phyloP scores from a whole-genome alignment of 345 rosid genomes.

The Hirschfeldia incana region DNA sequence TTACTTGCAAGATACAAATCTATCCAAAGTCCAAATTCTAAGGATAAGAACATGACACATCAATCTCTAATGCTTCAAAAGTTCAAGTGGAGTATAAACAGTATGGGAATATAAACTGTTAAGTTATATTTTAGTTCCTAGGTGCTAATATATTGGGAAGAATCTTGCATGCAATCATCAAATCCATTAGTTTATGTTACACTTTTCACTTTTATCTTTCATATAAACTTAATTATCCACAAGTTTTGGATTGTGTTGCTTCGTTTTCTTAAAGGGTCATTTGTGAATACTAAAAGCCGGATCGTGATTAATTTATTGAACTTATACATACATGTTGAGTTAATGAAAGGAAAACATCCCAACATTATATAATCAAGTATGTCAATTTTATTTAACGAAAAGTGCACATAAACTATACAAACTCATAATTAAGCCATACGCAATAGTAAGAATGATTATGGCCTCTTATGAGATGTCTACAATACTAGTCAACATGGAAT shows the following conservation, averaged over 20 bases:
- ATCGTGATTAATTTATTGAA: constrained; percentile 12
- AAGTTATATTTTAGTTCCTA: constrained; percentile 3
- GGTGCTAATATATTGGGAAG: neutral
- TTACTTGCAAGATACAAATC: neutral
- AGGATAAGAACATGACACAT: constrained; percentile 32
- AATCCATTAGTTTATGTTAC: constrained; percentile 33
- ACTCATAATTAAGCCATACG: neutral
- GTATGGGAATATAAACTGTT: constrained; percentile 1
- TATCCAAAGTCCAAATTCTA: neutral
- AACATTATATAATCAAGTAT: constrained; percentile 3
- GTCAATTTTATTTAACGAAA: neutral
- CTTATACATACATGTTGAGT: neutral
- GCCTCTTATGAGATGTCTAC: neutral
- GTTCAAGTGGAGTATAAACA: constrained; percentile 24
- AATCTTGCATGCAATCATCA: constrained; percentile 39
- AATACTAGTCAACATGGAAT: neutral
- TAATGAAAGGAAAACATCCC: neutral
- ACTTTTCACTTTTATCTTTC: constrained; percentile 31
- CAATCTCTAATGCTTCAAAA: constrained; percentile 27
- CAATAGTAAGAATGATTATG: neutral
- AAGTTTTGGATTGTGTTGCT: constrained; percentile 30
- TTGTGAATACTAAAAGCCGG: constrained; percentile 26
- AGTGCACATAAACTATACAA: constrained; percentile 18
- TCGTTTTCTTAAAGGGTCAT: constrained; percentile 37
- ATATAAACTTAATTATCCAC: constrained; percentile 33